These are phyloP conservation scores for Lactarius psammicola DNA, from an alignment of 768 basidiomycete species.

Conservation along the genomic window DNA sequence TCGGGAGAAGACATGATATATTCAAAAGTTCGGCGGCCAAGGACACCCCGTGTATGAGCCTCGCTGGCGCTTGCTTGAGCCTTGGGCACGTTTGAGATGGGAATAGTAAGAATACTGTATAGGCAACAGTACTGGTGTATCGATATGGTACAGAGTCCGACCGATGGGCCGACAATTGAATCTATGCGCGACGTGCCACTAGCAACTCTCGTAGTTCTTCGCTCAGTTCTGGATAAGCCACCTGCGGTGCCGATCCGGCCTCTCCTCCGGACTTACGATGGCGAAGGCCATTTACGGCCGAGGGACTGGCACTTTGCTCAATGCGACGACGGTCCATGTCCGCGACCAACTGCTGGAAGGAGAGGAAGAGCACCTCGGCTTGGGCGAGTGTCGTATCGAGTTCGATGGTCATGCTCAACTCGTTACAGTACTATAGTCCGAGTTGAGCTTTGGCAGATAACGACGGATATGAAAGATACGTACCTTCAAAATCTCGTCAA, in stretches of 20 bases:
- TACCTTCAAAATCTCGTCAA: slow-evolving; percentile 78
- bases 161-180: background rate
- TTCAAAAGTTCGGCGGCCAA: too few species aligned
- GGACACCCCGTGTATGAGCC: too few species aligned
- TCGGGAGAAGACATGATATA: too few species aligned
- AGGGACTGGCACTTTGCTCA: slow-evolving; percentile 43
- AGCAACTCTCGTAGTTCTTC: slow-evolving; percentile 26
- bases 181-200: slow-evolving; percentile 16
- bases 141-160: background rate
- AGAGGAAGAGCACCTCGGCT: slow-evolving; percentile 94
- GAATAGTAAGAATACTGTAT: background rate
- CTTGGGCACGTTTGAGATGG: background rate
- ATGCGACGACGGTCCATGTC: slow-evolving; percentile 82
- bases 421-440: slow-evolving; percentile 74
- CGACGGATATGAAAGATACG: slow-evolving; percentile 15
- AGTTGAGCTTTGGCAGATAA: background rate
- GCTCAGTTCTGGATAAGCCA: slow-evolving; percentile 25
- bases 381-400: slow-evolving; percentile 94
- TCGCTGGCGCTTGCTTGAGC: too few species aligned
- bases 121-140: background rate
- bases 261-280: slow-evolving; percentile 35
- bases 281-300: slow-evolving; percentile 35
- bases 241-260: background rate
- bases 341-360: slow-evolving; percentile 83
- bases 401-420: slow-evolving; percentile 95